A percentile compares a stretch with the other conserved stretches of the same genome.
phyloP scores from a whole-genome alignment of 1,139 yeast species.

The Candida pseudoviswanathii region DNA sequence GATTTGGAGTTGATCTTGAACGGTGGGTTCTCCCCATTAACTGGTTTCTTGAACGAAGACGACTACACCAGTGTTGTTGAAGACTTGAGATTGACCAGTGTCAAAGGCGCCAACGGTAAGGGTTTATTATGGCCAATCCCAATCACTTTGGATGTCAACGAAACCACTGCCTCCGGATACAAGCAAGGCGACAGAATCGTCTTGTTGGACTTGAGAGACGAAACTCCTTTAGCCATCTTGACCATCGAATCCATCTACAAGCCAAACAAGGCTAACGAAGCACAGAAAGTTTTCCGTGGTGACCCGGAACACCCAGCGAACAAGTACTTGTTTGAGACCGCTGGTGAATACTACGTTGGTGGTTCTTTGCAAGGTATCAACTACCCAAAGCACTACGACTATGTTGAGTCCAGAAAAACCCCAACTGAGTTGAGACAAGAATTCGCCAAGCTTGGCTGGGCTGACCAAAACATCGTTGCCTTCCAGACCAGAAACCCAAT shows the following conservation, averaged over 20 bases:
- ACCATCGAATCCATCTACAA: conserved; percentile 77
- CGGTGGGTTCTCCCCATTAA: conserved; percentile 94
- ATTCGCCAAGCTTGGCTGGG: conserved; percentile 80
- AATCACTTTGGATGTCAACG: conserved; percentile 78
- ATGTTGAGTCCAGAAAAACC: conserved; percentile 82
- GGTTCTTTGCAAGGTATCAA: conserved; percentile 84
- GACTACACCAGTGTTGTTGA: conserved; percentile 83
- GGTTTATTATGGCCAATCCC: conserved; percentile 94
- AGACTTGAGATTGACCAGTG: conserved; percentile 67
- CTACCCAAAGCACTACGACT: conserved; percentile 89
- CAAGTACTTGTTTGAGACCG: conserved; percentile 67
- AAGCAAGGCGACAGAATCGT: conserved; percentile 65
- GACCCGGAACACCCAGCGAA: conserved; percentile 97
- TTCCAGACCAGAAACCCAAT: conserved; percentile 98
- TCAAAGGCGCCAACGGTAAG: conserved; percentile 35
- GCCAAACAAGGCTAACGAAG: conserved; percentile 81
- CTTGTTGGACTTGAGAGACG: conserved; percentile 82
- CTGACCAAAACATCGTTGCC: conserved; percentile 76
- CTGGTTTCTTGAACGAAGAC: conserved; percentile 78
- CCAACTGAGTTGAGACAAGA: conserved; percentile 89
- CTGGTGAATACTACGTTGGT: conserved; percentile 86
- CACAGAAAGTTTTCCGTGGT: conserved; percentile 87
- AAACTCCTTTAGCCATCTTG: conserved; percentile 75
- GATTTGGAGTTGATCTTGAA: conserved; percentile 88
- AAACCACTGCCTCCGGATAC: conserved; percentile 45